Conservation (phyloP, 805 yeast genomes). For the Candida montana region DNA sequence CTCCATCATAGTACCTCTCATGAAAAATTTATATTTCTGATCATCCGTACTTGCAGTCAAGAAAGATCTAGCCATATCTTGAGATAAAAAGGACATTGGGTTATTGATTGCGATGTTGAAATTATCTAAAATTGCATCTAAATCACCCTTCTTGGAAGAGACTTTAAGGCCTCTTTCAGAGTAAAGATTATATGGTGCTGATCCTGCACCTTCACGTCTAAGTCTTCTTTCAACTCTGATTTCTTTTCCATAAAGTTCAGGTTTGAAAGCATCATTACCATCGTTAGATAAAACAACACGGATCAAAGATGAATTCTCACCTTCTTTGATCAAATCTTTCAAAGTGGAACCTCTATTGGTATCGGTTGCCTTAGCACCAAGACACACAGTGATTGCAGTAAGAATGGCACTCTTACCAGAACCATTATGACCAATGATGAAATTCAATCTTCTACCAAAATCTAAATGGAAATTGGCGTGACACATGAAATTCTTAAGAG, state of each 20-base stretch:
- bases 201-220: constrained; percentile 41
- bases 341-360: constrained; percentile 80
- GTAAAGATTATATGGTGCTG: constrained; percentile 48
- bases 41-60: constrained; percentile 69
- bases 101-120: constrained; percentile 80
- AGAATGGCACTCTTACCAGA: constrained; percentile 86
- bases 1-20: constrained; percentile 72
- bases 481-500: constrained; percentile 79
- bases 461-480: constrained; percentile 74
- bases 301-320: constrained; percentile 63
- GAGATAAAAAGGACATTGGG: constrained; percentile 89
- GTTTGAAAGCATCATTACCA: constrained; percentile 61
- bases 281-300: constrained; percentile 58
- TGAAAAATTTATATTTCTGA: constrained; percentile 69
- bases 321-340: constrained; percentile 70
- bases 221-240: constrained; percentile 69
- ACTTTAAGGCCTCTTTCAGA: constrained; percentile 46
- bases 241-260: constrained; percentile 58
- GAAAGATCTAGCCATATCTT: constrained; percentile 89
- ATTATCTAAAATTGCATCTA: constrained; percentile 62
- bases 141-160: constrained; percentile 55
- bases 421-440: constrained; percentile 87
- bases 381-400: constrained; percentile 80
- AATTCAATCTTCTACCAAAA: constrained; percentile 76
- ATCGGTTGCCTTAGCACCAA: constrained; percentile 83